phyloP scores from a whole-genome alignment of 768 basidiomycete species.

The Mycena alexandri region DNA sequence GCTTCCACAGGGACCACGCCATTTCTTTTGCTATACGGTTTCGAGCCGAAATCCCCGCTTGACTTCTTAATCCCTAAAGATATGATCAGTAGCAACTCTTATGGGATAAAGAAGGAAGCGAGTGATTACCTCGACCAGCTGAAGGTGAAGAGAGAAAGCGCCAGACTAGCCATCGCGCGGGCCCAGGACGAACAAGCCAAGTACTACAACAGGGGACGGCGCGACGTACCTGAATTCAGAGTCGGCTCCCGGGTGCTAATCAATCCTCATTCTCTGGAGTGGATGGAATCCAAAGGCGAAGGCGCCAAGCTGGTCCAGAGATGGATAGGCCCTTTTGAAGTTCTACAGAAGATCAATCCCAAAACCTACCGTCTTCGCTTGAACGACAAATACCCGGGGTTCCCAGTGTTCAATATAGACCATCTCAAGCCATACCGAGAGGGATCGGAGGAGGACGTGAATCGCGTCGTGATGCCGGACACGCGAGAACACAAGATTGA shows the following conservation, averaged over 20 bases:
- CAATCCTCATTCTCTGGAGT: neutral
- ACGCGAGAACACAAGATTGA: neutral
- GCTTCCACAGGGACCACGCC: neutral
- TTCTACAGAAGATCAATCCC: neutral
- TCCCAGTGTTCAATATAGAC: neutral
- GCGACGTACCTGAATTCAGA: neutral
- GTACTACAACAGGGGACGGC: neutral
- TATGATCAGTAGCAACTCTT: rapidly evolving
- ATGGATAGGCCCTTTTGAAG: neutral
- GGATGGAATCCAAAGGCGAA: neutral
- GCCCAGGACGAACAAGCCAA: neutral
- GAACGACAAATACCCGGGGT: neutral
- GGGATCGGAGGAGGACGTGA: neutral
- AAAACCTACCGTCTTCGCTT: neutral
- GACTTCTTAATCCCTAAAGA: neutral
- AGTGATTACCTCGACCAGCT: neutral
- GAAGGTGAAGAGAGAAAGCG: too few relatives aligned
- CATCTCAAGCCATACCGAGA: neutral
- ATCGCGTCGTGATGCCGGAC: neutral
- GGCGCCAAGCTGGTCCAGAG: neutral
- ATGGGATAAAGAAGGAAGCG: neutral
- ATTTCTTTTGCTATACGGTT: neutral
- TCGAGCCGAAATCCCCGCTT: neutral
- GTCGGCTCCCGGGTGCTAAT: neutral
- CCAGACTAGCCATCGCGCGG: neutral